Evolutionary conservation across 148 eudicot genomes (phyloP).

Genomic region (Diospyros kaki): DNA sequence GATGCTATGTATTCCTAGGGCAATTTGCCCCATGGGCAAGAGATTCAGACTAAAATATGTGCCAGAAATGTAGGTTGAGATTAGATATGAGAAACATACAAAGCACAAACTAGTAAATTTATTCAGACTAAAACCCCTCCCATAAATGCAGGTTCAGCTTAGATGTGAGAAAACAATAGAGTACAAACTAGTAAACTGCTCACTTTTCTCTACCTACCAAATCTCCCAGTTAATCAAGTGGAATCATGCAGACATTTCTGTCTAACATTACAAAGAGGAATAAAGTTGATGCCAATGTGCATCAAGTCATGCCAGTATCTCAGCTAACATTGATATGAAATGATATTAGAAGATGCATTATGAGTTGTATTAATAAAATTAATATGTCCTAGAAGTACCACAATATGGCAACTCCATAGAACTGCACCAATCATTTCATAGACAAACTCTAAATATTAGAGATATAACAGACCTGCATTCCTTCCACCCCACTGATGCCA

Average conservation of each 20-base stretch:
- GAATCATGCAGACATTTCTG: too few species aligned
- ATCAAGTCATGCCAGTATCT: neutral
- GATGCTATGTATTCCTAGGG: neutral
- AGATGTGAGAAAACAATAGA: neutral
- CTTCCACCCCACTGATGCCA: slow-evolving; percentile 96
- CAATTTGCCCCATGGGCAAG: neutral
- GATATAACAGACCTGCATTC: slow-evolving; percentile 84
- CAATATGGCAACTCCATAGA: neutral
- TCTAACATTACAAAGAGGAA: too few species aligned
- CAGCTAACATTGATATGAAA: neutral
- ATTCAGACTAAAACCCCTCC: neutral
- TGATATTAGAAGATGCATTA: neutral
- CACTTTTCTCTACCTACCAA: neutral
- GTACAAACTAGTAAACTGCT: neutral
- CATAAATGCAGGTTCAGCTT: neutral
- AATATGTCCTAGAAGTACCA: neutral
- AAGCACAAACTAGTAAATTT: neutral
- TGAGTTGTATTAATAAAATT: neutral
- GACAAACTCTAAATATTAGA: slow-evolving; percentile 1
- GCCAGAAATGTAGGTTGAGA: neutral
- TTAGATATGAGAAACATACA: neutral
- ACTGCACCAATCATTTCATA: neutral
- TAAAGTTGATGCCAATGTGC: too few species aligned
- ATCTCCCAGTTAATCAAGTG: too few species aligned
- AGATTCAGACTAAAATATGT: neutral